These are phyloP conservation scores for Iodosphaeria phyllophila DNA, from an alignment of 2,329 filamentous ascomycete species.

Conservation along the genomic window DNA sequence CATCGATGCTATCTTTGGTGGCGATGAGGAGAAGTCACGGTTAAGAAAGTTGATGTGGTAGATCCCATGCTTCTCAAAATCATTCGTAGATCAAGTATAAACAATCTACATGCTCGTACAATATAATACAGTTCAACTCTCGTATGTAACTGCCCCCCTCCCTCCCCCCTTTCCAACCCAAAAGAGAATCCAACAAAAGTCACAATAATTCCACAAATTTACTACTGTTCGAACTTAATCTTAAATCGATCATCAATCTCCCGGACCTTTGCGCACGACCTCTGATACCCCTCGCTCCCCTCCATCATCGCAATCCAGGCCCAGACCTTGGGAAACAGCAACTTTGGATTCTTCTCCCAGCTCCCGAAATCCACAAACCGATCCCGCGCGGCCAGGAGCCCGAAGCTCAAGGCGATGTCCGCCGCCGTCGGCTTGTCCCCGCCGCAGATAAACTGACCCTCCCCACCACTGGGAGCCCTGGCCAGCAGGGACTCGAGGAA, in stretches of 20 bases:
- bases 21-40: constrained; percentile 38
- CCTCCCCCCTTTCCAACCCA: too few relatives aligned
- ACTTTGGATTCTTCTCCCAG: constrained; percentile 21
- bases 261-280: constrained; percentile 27
- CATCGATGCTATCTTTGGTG: constrained; percentile 48
- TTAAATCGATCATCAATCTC: constrained; percentile 24
- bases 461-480: constrained; percentile 20
- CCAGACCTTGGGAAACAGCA: constrained; percentile 22
- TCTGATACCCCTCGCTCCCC: constrained; percentile 26
- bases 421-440: constrained; percentile 27
- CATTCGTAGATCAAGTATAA: too few relatives aligned
- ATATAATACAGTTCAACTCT: too few relatives aligned
- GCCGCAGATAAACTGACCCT: constrained; percentile 34
- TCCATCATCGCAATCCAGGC: constrained; percentile 27
- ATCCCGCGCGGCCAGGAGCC: constrained; percentile 23
- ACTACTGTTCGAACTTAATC: constrained; percentile 14
- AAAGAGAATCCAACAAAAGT: too few relatives aligned
- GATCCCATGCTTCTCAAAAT: not conserved
- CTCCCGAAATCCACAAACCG: constrained; percentile 20
- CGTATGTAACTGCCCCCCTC: too few relatives aligned
- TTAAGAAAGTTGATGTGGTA: constrained; percentile 32
- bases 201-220: too few relatives aligned
- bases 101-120: too few relatives aligned
- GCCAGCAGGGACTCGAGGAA: constrained; percentile 31
- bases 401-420: constrained; percentile 34